Percentiles rank a stretch among this genome's conserved stretches.
phyloP scores from a whole-genome alignment of 495 filamentous ascomycete genomes.

The Sporormia fimetaria region DNA sequence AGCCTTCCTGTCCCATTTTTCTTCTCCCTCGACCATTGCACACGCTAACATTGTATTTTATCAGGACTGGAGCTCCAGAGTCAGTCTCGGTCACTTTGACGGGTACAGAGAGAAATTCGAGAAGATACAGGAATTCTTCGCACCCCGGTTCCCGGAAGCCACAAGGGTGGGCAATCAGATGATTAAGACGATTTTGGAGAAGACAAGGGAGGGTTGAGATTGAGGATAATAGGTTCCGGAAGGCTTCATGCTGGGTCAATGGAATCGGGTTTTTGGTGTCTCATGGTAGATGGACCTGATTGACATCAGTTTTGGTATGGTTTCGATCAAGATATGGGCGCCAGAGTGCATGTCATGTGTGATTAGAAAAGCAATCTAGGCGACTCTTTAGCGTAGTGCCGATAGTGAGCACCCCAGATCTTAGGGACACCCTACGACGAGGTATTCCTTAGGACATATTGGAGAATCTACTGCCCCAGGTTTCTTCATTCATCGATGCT shows the following conservation, averaged over 20 bases:
- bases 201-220: constrained; percentile 37
- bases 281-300: too few relatives aligned
- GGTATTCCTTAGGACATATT: too few relatives aligned
- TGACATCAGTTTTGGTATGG: too few relatives aligned
- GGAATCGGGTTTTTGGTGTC: too few relatives aligned
- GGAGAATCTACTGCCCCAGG: too few relatives aligned
- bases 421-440: too few relatives aligned
- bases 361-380: too few relatives aligned
- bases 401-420: too few relatives aligned
- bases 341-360: too few relatives aligned
- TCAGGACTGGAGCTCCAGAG: constrained; percentile 85
- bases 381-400: too few relatives aligned
- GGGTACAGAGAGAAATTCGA: constrained; percentile 83
- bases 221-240: neutral
- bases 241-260: neutral
- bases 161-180: constrained; percentile 84
- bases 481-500: too few relatives aligned
- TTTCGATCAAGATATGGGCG: too few relatives aligned
- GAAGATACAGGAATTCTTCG: constrained; percentile 79
- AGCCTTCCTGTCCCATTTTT: neutral
- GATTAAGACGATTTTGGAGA: constrained; percentile 90
- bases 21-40: neutral
- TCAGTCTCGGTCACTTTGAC: constrained; percentile 80
- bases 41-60: constrained; percentile 1
- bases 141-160: constrained; percentile 75